Conservation (phyloP, 2,329 filamentous ascomycete species). For the Paramyrothecium roridum region DNA sequence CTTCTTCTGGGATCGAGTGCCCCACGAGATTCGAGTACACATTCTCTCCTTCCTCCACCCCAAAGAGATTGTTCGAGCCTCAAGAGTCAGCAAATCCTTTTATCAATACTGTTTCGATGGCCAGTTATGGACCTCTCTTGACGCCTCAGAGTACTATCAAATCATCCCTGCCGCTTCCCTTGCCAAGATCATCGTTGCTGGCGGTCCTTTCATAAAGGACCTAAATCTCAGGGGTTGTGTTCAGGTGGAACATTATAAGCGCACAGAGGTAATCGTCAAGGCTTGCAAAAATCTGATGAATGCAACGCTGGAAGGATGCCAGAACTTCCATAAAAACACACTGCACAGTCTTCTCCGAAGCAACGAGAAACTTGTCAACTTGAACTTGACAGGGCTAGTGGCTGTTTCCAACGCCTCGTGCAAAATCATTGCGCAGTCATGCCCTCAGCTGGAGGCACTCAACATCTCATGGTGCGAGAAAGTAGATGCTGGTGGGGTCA, state of each 20-base stretch:
- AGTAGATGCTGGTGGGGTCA: conserved; percentile 74
- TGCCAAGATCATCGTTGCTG: conserved; percentile 77
- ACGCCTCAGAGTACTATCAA: conserved; percentile 82
- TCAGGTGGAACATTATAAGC: conserved; percentile 80
- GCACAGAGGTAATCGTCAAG: conserved; percentile 72
- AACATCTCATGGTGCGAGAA: conserved; percentile 94
- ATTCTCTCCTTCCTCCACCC: conserved; percentile 75
- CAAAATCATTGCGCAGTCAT: conserved; percentile 79
- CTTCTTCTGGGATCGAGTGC: conserved; percentile 79
- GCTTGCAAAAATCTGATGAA: conserved; percentile 84
- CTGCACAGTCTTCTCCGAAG: conserved; percentile 72
- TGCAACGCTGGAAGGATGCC: conserved; percentile 84
- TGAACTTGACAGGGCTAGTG: conserved; percentile 81
- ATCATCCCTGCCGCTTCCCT: conserved; percentile 82
- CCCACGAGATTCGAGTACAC: conserved; percentile 75
- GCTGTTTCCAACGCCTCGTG: conserved; percentile 81
- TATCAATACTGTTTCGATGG: conserved; percentile 87
- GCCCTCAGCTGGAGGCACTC: conserved; percentile 75
- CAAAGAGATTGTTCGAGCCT: conserved; percentile 76
- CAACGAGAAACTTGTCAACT: conserved; percentile 74
- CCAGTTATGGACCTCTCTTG: conserved; percentile 84
- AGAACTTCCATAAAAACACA: conserved; percentile 75
- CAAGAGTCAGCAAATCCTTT: conserved; percentile 74
- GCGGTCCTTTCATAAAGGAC: conserved; percentile 86
- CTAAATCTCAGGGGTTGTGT: conserved; percentile 89